Conservation (phyloP, 2,329 filamentous ascomycete genomes). For the Ophiocordyceps camponoti-floridani region DNA sequence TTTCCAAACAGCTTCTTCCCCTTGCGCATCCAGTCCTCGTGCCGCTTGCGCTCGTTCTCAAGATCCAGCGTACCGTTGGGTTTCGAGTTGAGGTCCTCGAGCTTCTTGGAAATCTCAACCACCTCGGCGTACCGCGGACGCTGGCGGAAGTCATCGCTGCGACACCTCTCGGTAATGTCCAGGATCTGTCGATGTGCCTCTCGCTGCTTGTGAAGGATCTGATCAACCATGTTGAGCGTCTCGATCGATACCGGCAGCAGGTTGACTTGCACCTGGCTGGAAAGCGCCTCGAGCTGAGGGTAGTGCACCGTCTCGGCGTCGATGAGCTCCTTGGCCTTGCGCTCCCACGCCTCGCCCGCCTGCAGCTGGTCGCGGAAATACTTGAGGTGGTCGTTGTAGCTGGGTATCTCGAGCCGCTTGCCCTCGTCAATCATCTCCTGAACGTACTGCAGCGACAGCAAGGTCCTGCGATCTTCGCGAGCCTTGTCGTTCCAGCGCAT, state of each 20-base stretch:
- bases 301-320: conserved; percentile 85
- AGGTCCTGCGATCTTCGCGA: conserved; percentile 40
- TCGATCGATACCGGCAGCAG: conserved; percentile 66
- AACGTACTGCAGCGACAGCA: conserved; percentile 63
- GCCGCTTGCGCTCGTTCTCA: conserved; percentile 82
- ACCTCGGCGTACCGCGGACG: conserved; percentile 81
- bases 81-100: conserved; percentile 84
- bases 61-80: conserved; percentile 80
- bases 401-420: conserved; percentile 56
- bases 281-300: conserved; percentile 82
- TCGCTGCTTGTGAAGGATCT: conserved; percentile 86
- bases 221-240: conserved; percentile 68
- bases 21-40: conserved; percentile 98
- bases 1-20: conserved; percentile 98
- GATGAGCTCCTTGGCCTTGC: conserved; percentile 83
- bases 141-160: conserved; percentile 54
- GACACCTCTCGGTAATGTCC: conserved; percentile 62
- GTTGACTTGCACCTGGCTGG: conserved; percentile 53
- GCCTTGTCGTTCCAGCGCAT: conserved; percentile 79
- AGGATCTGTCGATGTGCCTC: conserved; percentile 83
- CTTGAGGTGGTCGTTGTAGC: conserved; percentile 62
- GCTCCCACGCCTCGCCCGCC: conserved; percentile 75
- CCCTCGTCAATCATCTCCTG: conserved; percentile 62
- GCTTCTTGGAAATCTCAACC: conserved; percentile 70
- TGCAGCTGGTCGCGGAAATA: conserved; percentile 60